Evolutionary conservation across 768 basidiomycete genomes (phyloP).

Genomic region (Lentinula boryana): DNA sequence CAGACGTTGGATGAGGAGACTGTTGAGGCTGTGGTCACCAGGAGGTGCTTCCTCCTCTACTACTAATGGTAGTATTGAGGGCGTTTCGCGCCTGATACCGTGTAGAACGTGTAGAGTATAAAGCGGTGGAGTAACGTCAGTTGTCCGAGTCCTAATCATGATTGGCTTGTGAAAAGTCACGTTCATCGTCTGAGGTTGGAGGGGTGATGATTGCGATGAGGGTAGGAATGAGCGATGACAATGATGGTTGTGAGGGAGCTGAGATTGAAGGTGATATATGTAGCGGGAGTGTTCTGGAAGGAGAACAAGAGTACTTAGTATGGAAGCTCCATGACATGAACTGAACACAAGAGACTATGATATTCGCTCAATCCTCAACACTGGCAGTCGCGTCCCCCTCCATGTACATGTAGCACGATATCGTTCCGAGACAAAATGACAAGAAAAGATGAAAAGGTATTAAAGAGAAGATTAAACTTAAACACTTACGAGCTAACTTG

Average conservation of each 20-base stretch:
- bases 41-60: not conserved
- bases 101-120: not conserved
- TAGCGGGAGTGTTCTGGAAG: conserved; percentile 57
- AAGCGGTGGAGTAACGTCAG: not conserved
- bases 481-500: conserved; percentile 59
- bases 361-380: too few species aligned
- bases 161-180: not conserved
- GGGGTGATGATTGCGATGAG: not conserved
- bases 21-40: not conserved
- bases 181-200: not conserved
- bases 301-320: not conserved
- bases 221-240: not conserved
- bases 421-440: too few species aligned
- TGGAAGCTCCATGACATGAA: not conserved
- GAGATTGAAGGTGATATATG: conserved; percentile 47
- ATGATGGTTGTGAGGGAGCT: not conserved
- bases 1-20: not conserved
- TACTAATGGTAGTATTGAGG: not conserved
- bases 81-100: not conserved
- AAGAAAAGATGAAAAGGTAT: not conserved
- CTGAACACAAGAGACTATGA: too few species aligned
- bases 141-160: not conserved
- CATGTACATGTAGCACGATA: too few species aligned
- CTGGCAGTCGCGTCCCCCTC: too few species aligned
- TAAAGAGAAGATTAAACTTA: not conserved